Base-by-base conservation (phyloP, 371 early-diverging fungal species). In the Umbelopsis sp. region DNA sequence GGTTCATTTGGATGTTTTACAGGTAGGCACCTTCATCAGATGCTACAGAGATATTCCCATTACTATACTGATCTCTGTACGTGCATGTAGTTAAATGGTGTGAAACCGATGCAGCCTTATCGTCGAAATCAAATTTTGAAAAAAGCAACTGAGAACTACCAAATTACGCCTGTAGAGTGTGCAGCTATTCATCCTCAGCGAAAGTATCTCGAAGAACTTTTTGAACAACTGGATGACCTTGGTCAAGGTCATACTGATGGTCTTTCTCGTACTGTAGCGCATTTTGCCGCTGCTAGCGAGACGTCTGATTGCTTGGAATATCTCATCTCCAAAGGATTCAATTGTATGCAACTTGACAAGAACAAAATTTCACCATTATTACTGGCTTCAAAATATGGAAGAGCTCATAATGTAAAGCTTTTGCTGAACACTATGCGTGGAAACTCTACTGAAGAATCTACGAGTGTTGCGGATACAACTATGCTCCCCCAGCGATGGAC, bases 281-380 rank as follows among this genome's bases (percentile, higher is more conserved):
- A 87, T 69, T 89, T 80, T 77, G 87, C 89, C n/a, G 87, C 86
- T 37, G 84, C 76, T 2, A 85, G 84, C 63, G 74, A 78, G 12
- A 83, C 84, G 6, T 70, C 83, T 20, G 86, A 65, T 18, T 82
- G 83, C 32, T 65, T 89, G 41, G 74, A 83, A 25, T 86, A 73
- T 52, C 67, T 89, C 29, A 72, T 85, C 6, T 76, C 75, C 0
- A 63, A 80, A 48, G 74, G 71, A 0, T 74, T 80, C 25, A 79
- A 78, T 10, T 22, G 83, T 0, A 64, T 68, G 6, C 44, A 50
- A 4, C 72, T 70, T 9, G 89, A 87, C 74, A 77, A 73, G 48
- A 71, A 67, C 32, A 78, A 78, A 50, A 50, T 86, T 53, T 83
- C 86, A 0, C 89, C 89, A 11, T 62, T 89, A 37, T 67, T 86